Evolutionary conservation across 192 early-diverging fungal genomes (phyloP).

Genomic region (Gamsiella multidivaricata): DNA sequence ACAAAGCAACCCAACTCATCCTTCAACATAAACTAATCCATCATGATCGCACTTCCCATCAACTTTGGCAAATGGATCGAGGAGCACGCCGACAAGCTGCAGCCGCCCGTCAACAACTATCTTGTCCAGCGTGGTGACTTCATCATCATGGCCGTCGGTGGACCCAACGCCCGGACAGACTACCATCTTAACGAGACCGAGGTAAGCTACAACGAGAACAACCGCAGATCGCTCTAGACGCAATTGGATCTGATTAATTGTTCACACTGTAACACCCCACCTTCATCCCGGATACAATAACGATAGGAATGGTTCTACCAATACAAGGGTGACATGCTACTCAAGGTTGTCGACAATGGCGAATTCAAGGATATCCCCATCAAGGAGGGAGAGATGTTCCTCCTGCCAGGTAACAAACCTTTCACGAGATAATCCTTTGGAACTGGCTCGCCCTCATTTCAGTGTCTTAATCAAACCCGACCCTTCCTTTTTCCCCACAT

Average conservation of each 20-base stretch:
- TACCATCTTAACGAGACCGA: conserved; percentile 98
- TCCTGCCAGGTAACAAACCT: conserved; percentile 80
- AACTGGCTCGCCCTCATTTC: too few relatives aligned
- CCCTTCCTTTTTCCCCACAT: not conserved
- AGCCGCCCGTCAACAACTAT: conserved; percentile 96
- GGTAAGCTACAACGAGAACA: conserved; percentile 51
- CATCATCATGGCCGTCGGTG: conserved; percentile 93
- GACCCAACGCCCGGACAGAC: conserved; percentile 95
- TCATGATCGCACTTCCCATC: conserved; percentile 77
- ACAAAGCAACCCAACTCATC: too few relatives aligned
- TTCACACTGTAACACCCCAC: too few relatives aligned
- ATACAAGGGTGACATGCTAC: conserved; percentile 91
- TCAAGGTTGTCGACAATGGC: conserved; percentile 84
- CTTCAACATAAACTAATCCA: not conserved
- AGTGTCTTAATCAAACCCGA: too few relatives aligned
- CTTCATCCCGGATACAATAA: too few relatives aligned
- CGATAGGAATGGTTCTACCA: conserved; percentile 96
- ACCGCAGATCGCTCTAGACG: not conserved
- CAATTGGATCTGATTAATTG: conserved; percentile 1
- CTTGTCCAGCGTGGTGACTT: conserved; percentile 86
- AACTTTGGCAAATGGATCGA: conserved; percentile 92
- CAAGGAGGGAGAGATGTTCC: conserved; percentile 95
- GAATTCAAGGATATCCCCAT: conserved; percentile 88
- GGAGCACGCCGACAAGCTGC: conserved; percentile 82
- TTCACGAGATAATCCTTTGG: not conserved